phyloP scores from a whole-genome alignment of 305 asterid genomes.

The Andrographis paniculata region DNA sequence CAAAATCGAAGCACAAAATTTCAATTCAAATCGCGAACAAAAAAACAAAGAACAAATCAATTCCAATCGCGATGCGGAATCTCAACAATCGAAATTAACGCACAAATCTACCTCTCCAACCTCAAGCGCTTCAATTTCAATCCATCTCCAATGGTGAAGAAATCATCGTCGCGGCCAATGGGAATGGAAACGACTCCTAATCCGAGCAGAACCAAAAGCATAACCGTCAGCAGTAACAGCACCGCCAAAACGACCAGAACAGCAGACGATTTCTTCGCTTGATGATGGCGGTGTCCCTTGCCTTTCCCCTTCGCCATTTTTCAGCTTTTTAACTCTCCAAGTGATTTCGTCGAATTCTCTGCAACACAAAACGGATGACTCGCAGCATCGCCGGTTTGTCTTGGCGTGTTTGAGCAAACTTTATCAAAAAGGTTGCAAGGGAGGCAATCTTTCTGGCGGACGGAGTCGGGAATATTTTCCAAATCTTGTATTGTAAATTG shows the following conservation, averaged over 20 bases:
- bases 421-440: too few species aligned
- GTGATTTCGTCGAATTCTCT: too few species aligned
- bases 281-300: conserved; percentile 54
- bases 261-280: conserved; percentile 58
- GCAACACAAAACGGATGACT: too few species aligned
- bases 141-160: conserved; percentile 28
- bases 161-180: conserved; percentile 37
- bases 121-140: conserved; percentile 58
- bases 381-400: too few species aligned
- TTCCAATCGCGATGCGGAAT: not conserved
- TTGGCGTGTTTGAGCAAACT: too few species aligned
- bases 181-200: conserved; percentile 72
- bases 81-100: not conserved
- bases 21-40: too few species aligned
- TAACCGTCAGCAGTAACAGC: conserved; percentile 67
- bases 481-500: too few species aligned
- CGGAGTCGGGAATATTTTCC: too few species aligned
- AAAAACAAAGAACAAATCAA: not conserved
- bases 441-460: too few species aligned
- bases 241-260: conserved; percentile 50
- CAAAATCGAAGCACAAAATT: not conserved
- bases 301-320: conserved; percentile 38
- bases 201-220: conserved; percentile 68
- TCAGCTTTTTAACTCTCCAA: not conserved
- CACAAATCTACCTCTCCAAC: conserved; percentile 28